These are phyloP conservation scores for Parietaria judaica DNA, from an alignment of 306 rosid genomes.

Conservation along the genomic window DNA sequence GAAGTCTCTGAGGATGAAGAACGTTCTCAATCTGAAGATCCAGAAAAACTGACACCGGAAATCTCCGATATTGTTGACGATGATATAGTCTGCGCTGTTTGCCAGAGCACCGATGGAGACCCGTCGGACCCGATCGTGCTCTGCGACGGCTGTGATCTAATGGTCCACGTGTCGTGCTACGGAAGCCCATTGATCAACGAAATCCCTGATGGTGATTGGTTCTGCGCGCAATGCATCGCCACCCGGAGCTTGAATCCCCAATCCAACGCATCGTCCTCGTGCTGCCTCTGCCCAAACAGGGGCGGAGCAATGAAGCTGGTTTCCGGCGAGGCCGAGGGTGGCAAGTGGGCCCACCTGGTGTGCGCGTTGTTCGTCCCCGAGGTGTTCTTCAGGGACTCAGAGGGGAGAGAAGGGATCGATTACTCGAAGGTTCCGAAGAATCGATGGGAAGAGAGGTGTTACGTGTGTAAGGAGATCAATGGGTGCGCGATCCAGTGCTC, in stretches of 20 bases:
- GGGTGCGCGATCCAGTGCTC: conserved; percentile 72
- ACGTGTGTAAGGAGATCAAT: conserved; percentile 31
- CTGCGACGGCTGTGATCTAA: conserved; percentile 80
- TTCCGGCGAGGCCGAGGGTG: conserved; percentile 21
- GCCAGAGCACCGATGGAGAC: conserved; percentile 80
- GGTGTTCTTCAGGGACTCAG: conserved; percentile 64
- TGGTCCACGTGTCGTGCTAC: conserved; percentile 84
- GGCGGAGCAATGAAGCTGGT: conserved; percentile 64
- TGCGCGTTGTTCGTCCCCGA: conserved; percentile 72
- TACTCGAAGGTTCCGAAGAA: conserved; percentile 52
- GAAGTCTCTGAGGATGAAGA: neutral
- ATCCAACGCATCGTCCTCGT: conserved; percentile 3
- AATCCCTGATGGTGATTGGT: conserved; percentile 72
- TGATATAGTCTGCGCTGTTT: conserved; percentile 52
- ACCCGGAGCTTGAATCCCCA: neutral
- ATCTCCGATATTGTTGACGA: conserved; percentile 11
- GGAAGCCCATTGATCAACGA: conserved; percentile 49
- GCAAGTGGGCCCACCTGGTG: conserved; percentile 64
- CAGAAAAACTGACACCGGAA: neutral
- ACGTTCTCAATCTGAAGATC: neutral
- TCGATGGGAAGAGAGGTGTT: conserved; percentile 54
- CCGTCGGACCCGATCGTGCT: conserved; percentile 69
- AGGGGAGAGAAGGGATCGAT: conserved; percentile 72
- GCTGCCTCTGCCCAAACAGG: conserved; percentile 46
- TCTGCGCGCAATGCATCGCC: conserved; percentile 42